A percentile compares a stretch with the other conserved stretches of the same genome.
phyloP scores from a whole-genome alignment of 768 basidiomycete genomes.

The Mycena crocata region DNA sequence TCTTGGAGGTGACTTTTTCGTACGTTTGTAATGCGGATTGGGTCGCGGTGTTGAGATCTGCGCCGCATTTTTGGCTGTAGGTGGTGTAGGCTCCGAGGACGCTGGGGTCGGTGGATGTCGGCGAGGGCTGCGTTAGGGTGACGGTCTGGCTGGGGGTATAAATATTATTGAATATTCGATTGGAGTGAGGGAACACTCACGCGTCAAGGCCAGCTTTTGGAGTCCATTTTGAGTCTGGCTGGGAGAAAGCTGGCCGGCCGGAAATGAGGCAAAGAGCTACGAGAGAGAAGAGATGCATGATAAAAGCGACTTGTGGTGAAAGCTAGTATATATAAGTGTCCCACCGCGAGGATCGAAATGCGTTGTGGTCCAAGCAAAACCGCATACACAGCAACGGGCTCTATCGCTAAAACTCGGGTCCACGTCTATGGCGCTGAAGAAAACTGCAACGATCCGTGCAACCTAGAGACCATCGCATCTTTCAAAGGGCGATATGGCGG shows the following conservation, averaged over 20 bases:
- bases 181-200: neutral
- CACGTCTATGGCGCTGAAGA: too few relatives aligned
- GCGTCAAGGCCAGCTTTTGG: neutral
- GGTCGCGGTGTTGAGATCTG: neutral
- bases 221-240: neutral
- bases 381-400: too few relatives aligned
- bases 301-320: neutral
- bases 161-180: too few relatives aligned
- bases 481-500: too few relatives aligned
- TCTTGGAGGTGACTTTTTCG: neutral
- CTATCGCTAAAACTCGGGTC: too few relatives aligned
- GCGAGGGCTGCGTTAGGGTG: neutral
- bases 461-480: too few relatives aligned
- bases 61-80: conserved; percentile 6
- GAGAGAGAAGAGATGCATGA: neutral
- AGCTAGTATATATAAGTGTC: neutral
- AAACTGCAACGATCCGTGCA: too few relatives aligned
- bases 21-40: neutral
- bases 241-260: neutral
- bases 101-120: neutral
- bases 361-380: too few relatives aligned
- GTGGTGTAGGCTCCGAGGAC: neutral
- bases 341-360: too few relatives aligned
- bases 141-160: neutral
- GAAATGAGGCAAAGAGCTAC: neutral